These are phyloP conservation scores for Starmerella vitae DNA, from an alignment of 805 yeast species.

Conservation along the genomic window DNA sequence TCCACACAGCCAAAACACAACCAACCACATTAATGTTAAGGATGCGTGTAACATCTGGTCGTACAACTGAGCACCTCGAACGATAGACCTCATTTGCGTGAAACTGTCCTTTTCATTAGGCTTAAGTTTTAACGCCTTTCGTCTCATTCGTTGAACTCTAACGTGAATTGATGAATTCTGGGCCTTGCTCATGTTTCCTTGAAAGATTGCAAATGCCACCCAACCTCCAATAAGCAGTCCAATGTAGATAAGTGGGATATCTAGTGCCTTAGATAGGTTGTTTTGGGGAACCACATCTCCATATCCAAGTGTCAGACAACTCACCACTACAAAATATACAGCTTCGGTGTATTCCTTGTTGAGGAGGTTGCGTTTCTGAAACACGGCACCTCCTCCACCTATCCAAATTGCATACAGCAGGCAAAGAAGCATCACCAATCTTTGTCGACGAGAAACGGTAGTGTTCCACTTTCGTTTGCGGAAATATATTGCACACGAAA, in stretches of 20 bases:
- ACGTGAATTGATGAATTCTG: slow-evolving; percentile 2
- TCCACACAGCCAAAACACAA: slow-evolving; percentile 57
- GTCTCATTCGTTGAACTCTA: slow-evolving; percentile 4
- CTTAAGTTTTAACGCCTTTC: not conserved
- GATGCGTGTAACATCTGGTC: slow-evolving; percentile 25
- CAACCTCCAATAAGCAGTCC: slow-evolving; percentile 68
- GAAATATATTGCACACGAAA: slow-evolving; percentile 52
- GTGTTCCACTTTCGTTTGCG: slow-evolving; percentile 41
- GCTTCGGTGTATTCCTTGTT: slow-evolving; percentile 48
- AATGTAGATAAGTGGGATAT: slow-evolving; percentile 48
- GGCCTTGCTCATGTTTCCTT: slow-evolving; percentile 6
- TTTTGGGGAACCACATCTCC: slow-evolving; percentile 56
- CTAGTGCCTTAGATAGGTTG: slow-evolving; percentile 42
- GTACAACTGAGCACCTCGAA: slow-evolving; percentile 18
- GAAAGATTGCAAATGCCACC: slow-evolving; percentile 31
- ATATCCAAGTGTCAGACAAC: slow-evolving; percentile 65
- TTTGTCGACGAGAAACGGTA: slow-evolving; percentile 45
- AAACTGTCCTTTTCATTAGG: slow-evolving; percentile 38
- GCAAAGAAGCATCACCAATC: slow-evolving; percentile 60
- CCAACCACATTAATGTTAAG: slow-evolving; percentile 34
- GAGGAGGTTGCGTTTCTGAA: slow-evolving; percentile 31
- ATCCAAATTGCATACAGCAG: slow-evolving; percentile 56
- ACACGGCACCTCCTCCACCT: slow-evolving; percentile 53
- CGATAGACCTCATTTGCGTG: slow-evolving; percentile 40
- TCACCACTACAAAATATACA: slow-evolving; percentile 57